Percentiles rank a stretch among this genome's conserved stretches.
Conservation (phyloP, 1,284 basidiomycete genomes). For the Amylostereum areolatum region DNA sequence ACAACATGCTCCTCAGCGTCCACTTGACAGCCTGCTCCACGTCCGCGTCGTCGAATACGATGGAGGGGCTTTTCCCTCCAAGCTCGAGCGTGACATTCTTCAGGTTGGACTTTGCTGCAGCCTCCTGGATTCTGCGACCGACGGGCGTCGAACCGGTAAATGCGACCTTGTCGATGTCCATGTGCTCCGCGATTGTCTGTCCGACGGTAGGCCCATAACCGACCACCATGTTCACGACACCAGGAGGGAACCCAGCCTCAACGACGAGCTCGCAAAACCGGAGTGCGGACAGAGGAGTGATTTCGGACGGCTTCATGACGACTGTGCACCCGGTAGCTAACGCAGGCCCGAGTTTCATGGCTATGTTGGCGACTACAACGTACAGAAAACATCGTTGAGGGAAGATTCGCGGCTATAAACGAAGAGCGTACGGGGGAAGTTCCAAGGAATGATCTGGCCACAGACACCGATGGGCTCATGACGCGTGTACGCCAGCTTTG, state of each 20-base stretch:
- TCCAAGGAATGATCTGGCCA: constrained; percentile 84
- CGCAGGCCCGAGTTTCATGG: constrained; percentile 84
- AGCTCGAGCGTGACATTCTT: constrained; percentile 91
- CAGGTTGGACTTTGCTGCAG: constrained; percentile 79
- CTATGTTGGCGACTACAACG: constrained; percentile 27
- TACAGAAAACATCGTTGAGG: constrained; percentile 46
- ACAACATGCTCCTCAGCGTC: constrained; percentile 80
- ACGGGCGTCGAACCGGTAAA: constrained; percentile 78
- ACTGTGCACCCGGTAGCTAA: constrained; percentile 82
- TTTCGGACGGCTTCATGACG: constrained; percentile 86
- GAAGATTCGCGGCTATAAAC: neutral
- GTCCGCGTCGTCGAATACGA: constrained; percentile 69
- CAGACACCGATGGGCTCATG: constrained; percentile 94
- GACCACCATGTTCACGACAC: constrained; percentile 66
- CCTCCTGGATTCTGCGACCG: constrained; percentile 82
- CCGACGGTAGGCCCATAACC: constrained; percentile 69
- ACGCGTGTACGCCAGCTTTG: constrained; percentile 73
- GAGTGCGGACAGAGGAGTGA: constrained; percentile 82
- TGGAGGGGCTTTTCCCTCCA: constrained; percentile 87
- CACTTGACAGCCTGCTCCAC: constrained; percentile 79
- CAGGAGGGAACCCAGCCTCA: constrained; percentile 60
- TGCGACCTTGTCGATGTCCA: constrained; percentile 65
- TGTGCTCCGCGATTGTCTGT: constrained; percentile 55
- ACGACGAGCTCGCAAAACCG: constrained; percentile 42
- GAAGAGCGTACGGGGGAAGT: constrained; percentile 53